These are phyloP conservation scores for Picochlorum sp. DNA, from an alignment of 139 green algal genomes.

Conservation along the genomic window DNA sequence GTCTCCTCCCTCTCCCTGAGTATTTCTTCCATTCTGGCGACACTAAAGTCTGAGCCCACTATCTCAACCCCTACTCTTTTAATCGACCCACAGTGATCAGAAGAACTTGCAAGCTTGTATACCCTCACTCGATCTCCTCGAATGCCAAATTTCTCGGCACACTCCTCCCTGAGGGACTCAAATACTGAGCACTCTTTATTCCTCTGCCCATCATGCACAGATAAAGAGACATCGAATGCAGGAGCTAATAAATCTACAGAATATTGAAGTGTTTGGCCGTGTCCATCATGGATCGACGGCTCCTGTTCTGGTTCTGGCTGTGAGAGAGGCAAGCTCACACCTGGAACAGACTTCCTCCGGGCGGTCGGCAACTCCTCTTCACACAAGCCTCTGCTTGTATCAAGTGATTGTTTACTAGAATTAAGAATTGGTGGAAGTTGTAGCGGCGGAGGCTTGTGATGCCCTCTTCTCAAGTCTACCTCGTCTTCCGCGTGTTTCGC, in stretches of 20 bases:
- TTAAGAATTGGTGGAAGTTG: too few species aligned
- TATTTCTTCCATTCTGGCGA: conserved; percentile 22
- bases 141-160: not conserved
- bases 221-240: not conserved
- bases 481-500: too few species aligned
- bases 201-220: not conserved
- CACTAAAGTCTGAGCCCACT: conserved; percentile 17
- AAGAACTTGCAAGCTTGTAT: not conserved
- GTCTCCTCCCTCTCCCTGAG: conserved; percentile 1
- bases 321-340: too few species aligned
- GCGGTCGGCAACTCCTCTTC: too few species aligned
- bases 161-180: not conserved
- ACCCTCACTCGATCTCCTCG: not conserved
- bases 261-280: too few species aligned
- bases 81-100: not conserved
- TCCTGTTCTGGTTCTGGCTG: too few species aligned
- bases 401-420: too few species aligned
- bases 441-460: too few species aligned
- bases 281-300: too few species aligned
- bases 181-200: not conserved
- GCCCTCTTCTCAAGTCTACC: too few species aligned
- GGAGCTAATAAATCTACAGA: not conserved
- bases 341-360: too few species aligned
- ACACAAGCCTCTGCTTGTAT: too few species aligned
- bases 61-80: not conserved